Base-by-base conservation (phyloP, 129 eudicot species). In the Pittosporum tobira region DNA sequence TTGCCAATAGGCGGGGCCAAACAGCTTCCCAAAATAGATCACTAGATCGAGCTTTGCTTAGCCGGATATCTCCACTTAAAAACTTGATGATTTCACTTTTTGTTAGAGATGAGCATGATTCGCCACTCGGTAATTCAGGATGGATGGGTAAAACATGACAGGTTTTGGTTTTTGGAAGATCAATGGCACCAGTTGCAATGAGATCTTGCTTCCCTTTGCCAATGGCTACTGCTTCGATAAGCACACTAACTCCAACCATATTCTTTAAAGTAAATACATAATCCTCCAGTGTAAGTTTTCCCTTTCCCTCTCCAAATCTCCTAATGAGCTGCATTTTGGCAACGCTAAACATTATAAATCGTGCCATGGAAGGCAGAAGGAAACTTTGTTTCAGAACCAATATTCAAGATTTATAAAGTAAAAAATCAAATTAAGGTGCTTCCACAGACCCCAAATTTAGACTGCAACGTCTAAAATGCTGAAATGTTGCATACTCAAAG, bases 1-100 rank as follows among this genome's bases (percentile, higher is more conserved):
- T 75, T 18, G 79, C 90, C 46, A 75, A 68, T 16, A 83, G 72
- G 20, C 83, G 90, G 24, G 90, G 90, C 90, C 90, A 83, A 11
- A 83, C 82, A 16, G 80, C 80, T 15, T 71, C 85, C 90, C 90
- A 83, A 48, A 83, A 83, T 29, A 83, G 64, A 25, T 83, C 90
- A 15, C 52, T 67, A 18, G 83, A 60, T 43, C 79, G 57, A 11
- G 71, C 76, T 69, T 83, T 75, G 63, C 78, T 79, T 26, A 83
- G 60, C n/a, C 80, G 80, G 18, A 72, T 59, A n/a, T 75, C 69
- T 29, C 75, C 76, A 4, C 75, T 83, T 31, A 83, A 71, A 19
- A 70, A 61, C 30, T 70, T 59, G n/a, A 75, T 47, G 13, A 79
- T 75, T 62, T 83, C 83, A 14, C 65, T 51, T 24, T 65, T 59